Evolutionary conservation across 2,329 filamentous ascomycete genomes (phyloP).

Genomic region (Colletotrichum cordylinicola): DNA sequence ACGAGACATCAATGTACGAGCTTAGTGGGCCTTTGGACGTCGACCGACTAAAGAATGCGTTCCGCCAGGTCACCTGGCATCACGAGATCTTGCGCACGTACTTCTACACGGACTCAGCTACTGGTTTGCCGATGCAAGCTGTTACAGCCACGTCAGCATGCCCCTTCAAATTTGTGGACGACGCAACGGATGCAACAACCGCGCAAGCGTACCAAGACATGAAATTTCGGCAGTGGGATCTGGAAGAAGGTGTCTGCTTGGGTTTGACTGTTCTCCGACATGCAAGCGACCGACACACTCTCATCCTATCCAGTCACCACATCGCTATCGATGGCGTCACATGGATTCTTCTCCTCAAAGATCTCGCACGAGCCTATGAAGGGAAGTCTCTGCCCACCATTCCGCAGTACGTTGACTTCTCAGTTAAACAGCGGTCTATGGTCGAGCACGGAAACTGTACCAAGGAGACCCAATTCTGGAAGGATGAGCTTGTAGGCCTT

Average conservation of each 20-base stretch:
- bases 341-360: conserved; percentile 44
- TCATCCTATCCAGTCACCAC: conserved; percentile 53
- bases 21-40: conserved; percentile 37
- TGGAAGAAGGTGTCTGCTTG: background rate
- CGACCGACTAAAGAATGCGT: conserved; percentile 34
- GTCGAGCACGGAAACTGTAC: conserved; percentile 31
- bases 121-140: background rate
- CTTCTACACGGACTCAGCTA: conserved; percentile 23
- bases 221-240: background rate
- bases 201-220: background rate
- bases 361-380: conserved; percentile 49
- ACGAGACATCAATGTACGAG: conserved; percentile 37
- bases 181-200: background rate
- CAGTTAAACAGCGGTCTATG: conserved; percentile 32
- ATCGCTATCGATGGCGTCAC: conserved; percentile 56
- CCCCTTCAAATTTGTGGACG: background rate
- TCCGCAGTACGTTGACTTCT: conserved; percentile 41
- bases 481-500: conserved; percentile 22
- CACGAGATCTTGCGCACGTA: conserved; percentile 40
- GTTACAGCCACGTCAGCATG: background rate
- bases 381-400: conserved; percentile 26
- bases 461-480: conserved; percentile 40
- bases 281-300: conserved; percentile 30
- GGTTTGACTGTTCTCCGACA: background rate
- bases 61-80: conserved; percentile 30